These are phyloP conservation scores for Metarhizium anisopliae DNA, from an alignment of 2,329 filamentous ascomycete genomes.

Conservation along the genomic window DNA sequence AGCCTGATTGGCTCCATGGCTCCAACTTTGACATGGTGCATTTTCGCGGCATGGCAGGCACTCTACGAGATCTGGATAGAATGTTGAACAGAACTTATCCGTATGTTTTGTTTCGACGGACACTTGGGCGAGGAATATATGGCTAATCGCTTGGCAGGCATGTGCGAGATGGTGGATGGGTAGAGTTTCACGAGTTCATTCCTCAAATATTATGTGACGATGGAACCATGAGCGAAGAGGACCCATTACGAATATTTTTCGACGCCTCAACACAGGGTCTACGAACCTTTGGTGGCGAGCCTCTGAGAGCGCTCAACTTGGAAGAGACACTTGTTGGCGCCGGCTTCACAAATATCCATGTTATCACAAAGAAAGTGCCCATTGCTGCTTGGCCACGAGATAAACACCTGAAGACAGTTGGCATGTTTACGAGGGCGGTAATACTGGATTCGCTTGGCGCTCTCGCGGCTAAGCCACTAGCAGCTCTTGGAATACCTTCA, in stretches of 20 bases:
- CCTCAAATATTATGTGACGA: slow-evolving; percentile 33
- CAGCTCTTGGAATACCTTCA: slow-evolving; percentile 24
- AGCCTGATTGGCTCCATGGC: slow-evolving; percentile 47
- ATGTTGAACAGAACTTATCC: slow-evolving; percentile 32
- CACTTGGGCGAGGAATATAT: background rate
- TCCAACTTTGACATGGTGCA: slow-evolving; percentile 47
- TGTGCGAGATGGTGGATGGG: slow-evolving; percentile 38
- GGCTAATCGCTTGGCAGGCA: slow-evolving; percentile 19
- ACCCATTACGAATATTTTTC: slow-evolving; percentile 26
- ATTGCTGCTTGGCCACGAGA: slow-evolving; percentile 36
- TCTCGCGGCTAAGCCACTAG: slow-evolving; percentile 31
- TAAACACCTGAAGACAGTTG: slow-evolving; percentile 29
- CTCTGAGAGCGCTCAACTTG: slow-evolving; percentile 24
- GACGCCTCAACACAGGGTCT: slow-evolving; percentile 23
- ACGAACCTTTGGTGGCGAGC: slow-evolving; percentile 29
- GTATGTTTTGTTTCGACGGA: slow-evolving; percentile 11
- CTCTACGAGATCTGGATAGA: slow-evolving; percentile 40
- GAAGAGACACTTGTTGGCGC: slow-evolving; percentile 25
- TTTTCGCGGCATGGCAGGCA: slow-evolving; percentile 38
- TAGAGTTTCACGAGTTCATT: slow-evolving; percentile 40
- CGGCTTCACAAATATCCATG: slow-evolving; percentile 36
- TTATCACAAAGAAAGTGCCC: slow-evolving; percentile 34
- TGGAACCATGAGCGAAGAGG: slow-evolving; percentile 30
- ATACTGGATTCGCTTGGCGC: slow-evolving; percentile 32
- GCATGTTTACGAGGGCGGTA: slow-evolving; percentile 34